phyloP scores from a whole-genome alignment of 129 eudicot genomes.

The Apium graveolens region DNA sequence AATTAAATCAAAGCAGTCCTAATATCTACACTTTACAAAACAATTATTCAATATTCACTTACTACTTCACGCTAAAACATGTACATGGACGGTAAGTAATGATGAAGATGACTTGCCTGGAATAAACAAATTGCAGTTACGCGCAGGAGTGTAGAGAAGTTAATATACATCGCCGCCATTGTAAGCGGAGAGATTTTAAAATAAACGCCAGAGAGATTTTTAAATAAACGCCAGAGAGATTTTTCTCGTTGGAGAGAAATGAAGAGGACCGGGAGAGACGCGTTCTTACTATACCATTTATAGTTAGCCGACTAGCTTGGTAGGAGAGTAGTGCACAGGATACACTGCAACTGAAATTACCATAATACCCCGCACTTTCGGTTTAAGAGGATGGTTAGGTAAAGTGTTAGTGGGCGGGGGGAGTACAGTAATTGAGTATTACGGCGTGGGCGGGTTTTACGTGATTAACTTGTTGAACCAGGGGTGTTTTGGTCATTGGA shows the following conservation, averaged over 20 bases:
- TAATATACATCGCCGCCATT: neutral
- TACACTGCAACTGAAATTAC: neutral
- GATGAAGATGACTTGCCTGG: slow-evolving; percentile 21
- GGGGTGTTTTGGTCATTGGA: neutral
- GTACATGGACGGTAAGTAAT: neutral
- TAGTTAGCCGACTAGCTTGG: neutral
- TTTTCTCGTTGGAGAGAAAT: neutral
- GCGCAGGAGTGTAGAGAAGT: slow-evolving; percentile 6
- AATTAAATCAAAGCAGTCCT: too few species aligned
- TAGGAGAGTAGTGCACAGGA: neutral
- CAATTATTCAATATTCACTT: neutral
- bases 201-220: slow-evolving; percentile 18
- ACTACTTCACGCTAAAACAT: neutral
- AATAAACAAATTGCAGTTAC: slow-evolving; percentile 14
- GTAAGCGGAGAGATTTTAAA: neutral
- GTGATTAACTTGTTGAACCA: neutral
- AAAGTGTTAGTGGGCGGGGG: neutral
- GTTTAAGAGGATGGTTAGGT: neutral
- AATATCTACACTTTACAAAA: neutral
- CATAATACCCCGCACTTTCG: neutral
- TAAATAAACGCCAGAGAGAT: slow-evolving; percentile 18
- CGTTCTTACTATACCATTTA: too few species aligned
- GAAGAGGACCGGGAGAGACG: neutral
- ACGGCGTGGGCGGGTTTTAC: neutral
- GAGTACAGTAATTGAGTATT: neutral